phyloP scores from a whole-genome alignment of 345 rosid genomes.

The Populus davidiana region DNA sequence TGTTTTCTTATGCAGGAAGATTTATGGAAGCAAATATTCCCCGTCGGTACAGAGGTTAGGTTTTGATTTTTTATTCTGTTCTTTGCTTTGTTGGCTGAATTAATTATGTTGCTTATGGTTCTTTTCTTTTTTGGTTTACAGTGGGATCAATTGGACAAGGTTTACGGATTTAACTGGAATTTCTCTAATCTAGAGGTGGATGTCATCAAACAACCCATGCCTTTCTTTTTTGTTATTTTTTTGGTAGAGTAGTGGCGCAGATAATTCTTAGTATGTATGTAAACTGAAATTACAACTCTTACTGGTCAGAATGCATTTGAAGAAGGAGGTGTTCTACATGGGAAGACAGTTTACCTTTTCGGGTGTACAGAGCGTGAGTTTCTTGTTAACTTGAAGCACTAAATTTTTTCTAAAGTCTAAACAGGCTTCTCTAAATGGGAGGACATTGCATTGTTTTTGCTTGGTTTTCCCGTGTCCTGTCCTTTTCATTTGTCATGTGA shows the following conservation, averaged over 20 bases:
- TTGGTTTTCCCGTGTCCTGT: background rate
- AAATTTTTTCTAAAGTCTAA: background rate
- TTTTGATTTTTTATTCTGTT: conserved; percentile 5
- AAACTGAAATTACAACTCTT: conserved; percentile 13
- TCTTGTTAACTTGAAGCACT: background rate
- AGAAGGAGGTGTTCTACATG: conserved; percentile 72
- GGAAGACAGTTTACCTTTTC: conserved; percentile 75
- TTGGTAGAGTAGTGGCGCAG: background rate
- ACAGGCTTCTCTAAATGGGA: background rate
- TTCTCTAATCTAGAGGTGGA: conserved; percentile 85
- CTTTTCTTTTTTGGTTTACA: conserved; percentile 24
- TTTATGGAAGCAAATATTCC: conserved; percentile 77
- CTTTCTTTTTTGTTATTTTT: background rate
- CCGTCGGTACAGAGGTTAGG: conserved; percentile 92
- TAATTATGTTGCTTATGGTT: conserved; percentile 13
- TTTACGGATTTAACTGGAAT: conserved; percentile 74
- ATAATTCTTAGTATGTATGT: conserved; percentile 1
- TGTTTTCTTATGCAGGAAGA: conserved; percentile 59
- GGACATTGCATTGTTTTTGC: background rate
- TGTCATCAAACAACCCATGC: conserved; percentile 21
- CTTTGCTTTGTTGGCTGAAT: background rate
- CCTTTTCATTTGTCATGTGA: background rate
- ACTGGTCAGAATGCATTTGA: conserved; percentile 70
- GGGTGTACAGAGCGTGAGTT: conserved; percentile 93
- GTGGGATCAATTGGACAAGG: conserved; percentile 88